Evolutionary conservation across 139 green algal genomes (phyloP).

Genomic region (Chlamydomonas eustigma): DNA sequence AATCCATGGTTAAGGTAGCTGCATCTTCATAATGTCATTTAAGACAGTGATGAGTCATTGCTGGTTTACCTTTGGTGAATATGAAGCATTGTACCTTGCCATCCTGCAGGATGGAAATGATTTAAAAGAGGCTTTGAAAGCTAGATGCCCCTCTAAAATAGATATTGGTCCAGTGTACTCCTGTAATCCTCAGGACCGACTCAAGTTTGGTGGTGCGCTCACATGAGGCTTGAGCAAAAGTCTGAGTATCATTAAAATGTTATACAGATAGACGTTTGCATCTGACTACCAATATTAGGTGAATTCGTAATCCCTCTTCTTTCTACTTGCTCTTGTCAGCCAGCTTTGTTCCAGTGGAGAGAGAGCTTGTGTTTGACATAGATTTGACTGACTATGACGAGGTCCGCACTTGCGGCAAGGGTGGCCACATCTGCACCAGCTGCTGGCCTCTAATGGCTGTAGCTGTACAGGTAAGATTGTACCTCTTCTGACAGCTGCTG

Average conservation of each 20-base stretch:
- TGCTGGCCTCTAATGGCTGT: conserved; percentile 97
- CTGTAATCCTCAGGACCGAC: conserved; percentile 75
- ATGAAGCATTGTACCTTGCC: no score
- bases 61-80: no score
- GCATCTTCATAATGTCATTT: no score
- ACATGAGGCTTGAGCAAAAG: no score
- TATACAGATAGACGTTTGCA: no score
- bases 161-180: conserved; percentile 98
- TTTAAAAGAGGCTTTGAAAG: conserved; percentile 63
- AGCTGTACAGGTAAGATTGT: conserved; percentile 77
- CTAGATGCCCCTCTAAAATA: conserved; percentile 87
- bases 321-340: conserved; percentile 11
- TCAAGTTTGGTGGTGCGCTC: conserved; percentile 49
- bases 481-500: no score
- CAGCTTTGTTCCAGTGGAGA: conserved; percentile 76
- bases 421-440: conserved; percentile 80
- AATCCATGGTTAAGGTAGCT: no score
- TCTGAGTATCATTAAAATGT: no score
- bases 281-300: no score
- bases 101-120: conserved; percentile 63
- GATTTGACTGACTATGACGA: conserved; percentile 99
- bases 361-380: conserved; percentile 98
- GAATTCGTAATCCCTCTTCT: no score
- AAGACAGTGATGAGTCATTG: no score
- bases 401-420: conserved; percentile 86